Percentiles rank a stretch among this genome's conserved stretches.
phyloP scores from a whole-genome alignment of 2,329 filamentous ascomycete genomes.

The Periconia sp. region DNA sequence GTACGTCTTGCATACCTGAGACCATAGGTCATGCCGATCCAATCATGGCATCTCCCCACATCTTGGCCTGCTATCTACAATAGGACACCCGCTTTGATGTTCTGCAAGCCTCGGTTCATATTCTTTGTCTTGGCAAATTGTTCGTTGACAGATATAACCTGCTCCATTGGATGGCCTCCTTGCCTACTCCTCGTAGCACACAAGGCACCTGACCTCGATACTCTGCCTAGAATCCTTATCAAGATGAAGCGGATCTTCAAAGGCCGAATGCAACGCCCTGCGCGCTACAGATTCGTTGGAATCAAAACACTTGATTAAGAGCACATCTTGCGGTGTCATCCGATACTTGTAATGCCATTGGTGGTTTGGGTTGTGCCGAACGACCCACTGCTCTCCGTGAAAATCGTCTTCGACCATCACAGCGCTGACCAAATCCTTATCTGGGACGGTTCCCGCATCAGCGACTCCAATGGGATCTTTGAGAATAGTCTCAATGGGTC shows the following conservation, averaged over 20 bases:
- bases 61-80: conserved; percentile 7
- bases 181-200: conserved; percentile 17
- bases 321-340: conserved; percentile 23
- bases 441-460: conserved; percentile 22
- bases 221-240: conserved; percentile 20
- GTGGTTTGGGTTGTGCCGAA: conserved; percentile 21
- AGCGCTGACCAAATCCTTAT: conserved; percentile 23
- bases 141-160: conserved; percentile 1
- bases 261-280: conserved; percentile 25
- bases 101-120: conserved; percentile 6
- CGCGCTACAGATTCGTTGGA: conserved; percentile 18
- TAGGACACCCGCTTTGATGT: conserved; percentile 1
- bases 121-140: neutral
- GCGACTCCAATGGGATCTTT: conserved; percentile 33
- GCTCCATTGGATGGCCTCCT: neutral
- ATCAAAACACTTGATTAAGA: conserved; percentile 32
- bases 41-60: conserved; percentile 8
- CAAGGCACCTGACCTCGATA: conserved; percentile 29
- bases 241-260: conserved; percentile 19
- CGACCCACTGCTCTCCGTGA: conserved; percentile 23
- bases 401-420: conserved; percentile 23
- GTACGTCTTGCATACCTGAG: neutral
- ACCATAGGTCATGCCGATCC: neutral
- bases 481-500: conserved; percentile 26
- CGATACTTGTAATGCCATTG: conserved; percentile 23